phyloP scores from a whole-genome alignment of 805 yeast genomes.

The Priceomyces medius region DNA sequence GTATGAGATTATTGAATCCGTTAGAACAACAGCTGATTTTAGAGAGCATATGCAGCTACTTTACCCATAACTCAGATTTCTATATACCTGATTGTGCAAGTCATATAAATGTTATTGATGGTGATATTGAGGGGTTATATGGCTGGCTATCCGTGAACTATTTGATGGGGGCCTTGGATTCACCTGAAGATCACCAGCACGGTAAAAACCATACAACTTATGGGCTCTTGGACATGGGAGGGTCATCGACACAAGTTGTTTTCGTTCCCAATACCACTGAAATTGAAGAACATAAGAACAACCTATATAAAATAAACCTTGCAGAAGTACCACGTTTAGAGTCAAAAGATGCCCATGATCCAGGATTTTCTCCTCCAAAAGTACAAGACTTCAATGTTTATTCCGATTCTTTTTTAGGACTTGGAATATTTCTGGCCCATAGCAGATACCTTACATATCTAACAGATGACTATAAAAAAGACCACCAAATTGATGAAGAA shows the following conservation, averaged over 20 bases:
- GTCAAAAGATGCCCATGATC: background rate
- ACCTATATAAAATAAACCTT: slow-evolving; percentile 46
- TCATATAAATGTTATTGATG: slow-evolving; percentile 61
- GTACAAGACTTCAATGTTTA: slow-evolving; percentile 43
- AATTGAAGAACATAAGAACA: slow-evolving; percentile 42
- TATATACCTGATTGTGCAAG: slow-evolving; percentile 60
- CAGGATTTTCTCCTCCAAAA: slow-evolving; percentile 16
- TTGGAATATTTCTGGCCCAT: slow-evolving; percentile 60
- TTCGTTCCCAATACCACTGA: slow-evolving; percentile 56
- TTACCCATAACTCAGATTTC: slow-evolving; percentile 47
- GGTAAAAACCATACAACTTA: slow-evolving; percentile 49
- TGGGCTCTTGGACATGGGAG: slow-evolving; percentile 64
- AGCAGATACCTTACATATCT: slow-evolving; percentile 42
- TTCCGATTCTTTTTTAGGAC: slow-evolving; percentile 58
- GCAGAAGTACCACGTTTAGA: slow-evolving; percentile 29
- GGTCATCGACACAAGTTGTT: slow-evolving; percentile 64
- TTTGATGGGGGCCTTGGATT: slow-evolving; percentile 45
- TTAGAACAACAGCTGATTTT: slow-evolving; percentile 48
- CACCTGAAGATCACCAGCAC: slow-evolving; percentile 36
- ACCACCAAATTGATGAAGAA: slow-evolving; percentile 13
- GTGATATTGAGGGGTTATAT: slow-evolving; percentile 64
- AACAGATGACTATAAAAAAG: slow-evolving; percentile 18
- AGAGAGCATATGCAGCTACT: slow-evolving; percentile 48
- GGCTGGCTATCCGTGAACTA: slow-evolving; percentile 68
- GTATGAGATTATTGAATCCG: slow-evolving; percentile 59